Percentiles rank a stretch among this genome's conserved stretches.
phyloP scores from a whole-genome alignment of 139 green algal genomes.

The Closterium sp. region DNA sequence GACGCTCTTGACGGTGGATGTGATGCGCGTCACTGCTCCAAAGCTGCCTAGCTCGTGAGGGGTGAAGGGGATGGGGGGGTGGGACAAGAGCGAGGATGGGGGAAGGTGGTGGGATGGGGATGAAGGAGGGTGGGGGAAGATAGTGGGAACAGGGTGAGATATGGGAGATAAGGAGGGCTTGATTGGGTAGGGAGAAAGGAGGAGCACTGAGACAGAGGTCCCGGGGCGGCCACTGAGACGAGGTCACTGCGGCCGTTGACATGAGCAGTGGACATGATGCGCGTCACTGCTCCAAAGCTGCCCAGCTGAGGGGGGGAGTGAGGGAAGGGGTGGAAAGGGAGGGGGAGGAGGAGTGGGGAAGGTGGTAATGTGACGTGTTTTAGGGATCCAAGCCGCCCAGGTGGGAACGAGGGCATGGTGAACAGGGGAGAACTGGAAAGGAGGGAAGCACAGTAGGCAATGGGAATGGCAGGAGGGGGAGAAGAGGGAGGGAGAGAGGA shows the following conservation, averaged over 20 bases:
- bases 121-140: too few species aligned
- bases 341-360: neutral
- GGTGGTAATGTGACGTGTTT: too few species aligned
- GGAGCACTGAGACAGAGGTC: too few species aligned
- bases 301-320: constrained; percentile 44
- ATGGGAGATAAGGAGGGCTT: too few species aligned
- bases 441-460: too few species aligned
- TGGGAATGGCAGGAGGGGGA: too few species aligned
- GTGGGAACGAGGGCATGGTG: too few species aligned
- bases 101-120: neutral
- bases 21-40: constrained; percentile 72
- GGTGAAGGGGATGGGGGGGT: neutral
- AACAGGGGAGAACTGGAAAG: too few species aligned
- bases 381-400: too few species aligned
- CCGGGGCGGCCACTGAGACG: constrained; percentile 21
- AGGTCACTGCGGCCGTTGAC: neutral
- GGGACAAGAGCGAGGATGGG: neutral
- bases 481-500: neutral
- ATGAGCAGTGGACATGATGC: constrained; percentile 55
- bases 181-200: too few species aligned
- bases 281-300: constrained; percentile 80
- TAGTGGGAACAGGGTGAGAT: too few species aligned
- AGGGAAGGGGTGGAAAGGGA: neutral
- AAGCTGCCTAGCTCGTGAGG: constrained; percentile 63
- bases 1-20: neutral